Conservation (phyloP, 2,329 filamentous ascomycete species). For the Calonectria naviculata region DNA sequence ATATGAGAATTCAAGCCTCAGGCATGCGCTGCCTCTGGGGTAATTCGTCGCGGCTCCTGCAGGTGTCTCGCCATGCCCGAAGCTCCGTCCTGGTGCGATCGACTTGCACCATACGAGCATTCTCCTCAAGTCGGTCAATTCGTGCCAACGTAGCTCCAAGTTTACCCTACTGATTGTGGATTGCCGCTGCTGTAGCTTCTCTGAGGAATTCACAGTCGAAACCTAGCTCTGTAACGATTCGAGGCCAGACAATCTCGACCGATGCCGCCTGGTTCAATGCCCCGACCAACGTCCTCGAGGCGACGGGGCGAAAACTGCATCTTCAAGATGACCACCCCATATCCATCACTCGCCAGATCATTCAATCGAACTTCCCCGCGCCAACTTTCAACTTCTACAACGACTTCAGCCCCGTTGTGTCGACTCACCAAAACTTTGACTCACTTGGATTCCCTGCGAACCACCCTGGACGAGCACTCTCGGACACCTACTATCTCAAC, state of each 20-base stretch:
- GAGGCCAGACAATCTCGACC: constrained; percentile 64
- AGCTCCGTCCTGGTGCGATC: constrained; percentile 36
- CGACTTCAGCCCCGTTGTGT: constrained; percentile 84
- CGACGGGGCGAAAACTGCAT: constrained; percentile 84
- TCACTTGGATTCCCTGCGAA: constrained; percentile 91
- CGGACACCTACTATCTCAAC: constrained; percentile 97
- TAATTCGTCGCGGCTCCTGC: constrained; percentile 32
- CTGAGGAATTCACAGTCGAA: constrained; percentile 39
- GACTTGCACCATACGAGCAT: constrained; percentile 35
- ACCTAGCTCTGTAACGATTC: constrained; percentile 61
- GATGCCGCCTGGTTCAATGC: constrained; percentile 88
- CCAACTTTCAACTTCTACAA: constrained; percentile 83
- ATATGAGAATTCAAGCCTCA: constrained; percentile 40
- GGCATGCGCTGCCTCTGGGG: constrained; percentile 43
- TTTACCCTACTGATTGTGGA: constrained; percentile 32
- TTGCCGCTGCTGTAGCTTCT: constrained; percentile 25
- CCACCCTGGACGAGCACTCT: constrained; percentile 87
- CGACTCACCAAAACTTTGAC: constrained; percentile 91
- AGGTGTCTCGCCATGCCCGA: constrained; percentile 33
- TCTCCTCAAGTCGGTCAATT: constrained; percentile 40
- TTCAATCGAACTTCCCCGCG: constrained; percentile 86
- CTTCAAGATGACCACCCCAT: constrained; percentile 92
- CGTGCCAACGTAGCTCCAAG: constrained; percentile 15
- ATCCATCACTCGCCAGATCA: constrained; percentile 89
- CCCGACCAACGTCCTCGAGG: constrained; percentile 77